Evolutionary conservation across 805 yeast species (phyloP), one percentile per base, ranked within the genome.

Genomic region (Starmerella floris): DNA sequence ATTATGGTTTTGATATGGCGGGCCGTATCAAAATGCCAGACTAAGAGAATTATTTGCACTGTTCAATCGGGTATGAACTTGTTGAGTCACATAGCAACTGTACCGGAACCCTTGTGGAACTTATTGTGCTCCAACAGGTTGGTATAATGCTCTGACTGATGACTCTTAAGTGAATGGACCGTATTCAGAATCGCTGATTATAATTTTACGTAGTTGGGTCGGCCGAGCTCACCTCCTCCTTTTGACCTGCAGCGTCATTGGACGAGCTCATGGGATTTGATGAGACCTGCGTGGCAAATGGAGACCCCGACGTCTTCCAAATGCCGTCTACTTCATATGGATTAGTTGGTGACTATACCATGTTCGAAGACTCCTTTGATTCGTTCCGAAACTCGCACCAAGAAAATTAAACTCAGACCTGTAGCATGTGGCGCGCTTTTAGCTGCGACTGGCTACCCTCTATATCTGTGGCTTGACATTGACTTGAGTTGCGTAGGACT

Each of bases 211-310:
- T n/a, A n/a, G n/a, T n/a, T n/a, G n/a, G n/a, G n/a, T 32, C n/a
- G 5, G 16, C 25, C 22, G 32, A 27, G 50, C 53, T 50, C 53
- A 44, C 48, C 51, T 44, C 50, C 48, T 10, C 17, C 31, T 30
- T 33, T 49, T 53, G 58, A 46, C 58, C 58, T 35, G 58, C 58
- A 50, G 58, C 58, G 58, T 54, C 58, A 49, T 53, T 54, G 38
- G 58, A 54, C 49, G 58, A 52, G 47, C 51, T 53, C 45, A 40
- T 50, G 32, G 53, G 43, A 30, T 48, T 42, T 23, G 49, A 48
- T 13, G 39, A 39, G 30, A 37, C 38, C 48, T 53, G 52, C 11
- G 51, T 51, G 42, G 51, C 51, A 13, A 32, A 30, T 11, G 54
- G 43, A n/a, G 53, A 45, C 46, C 51, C 51, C 46, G 55, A 51